Conservation (phyloP, 2,329 filamentous ascomycete genomes). For the Fusarium globosum region DNA sequence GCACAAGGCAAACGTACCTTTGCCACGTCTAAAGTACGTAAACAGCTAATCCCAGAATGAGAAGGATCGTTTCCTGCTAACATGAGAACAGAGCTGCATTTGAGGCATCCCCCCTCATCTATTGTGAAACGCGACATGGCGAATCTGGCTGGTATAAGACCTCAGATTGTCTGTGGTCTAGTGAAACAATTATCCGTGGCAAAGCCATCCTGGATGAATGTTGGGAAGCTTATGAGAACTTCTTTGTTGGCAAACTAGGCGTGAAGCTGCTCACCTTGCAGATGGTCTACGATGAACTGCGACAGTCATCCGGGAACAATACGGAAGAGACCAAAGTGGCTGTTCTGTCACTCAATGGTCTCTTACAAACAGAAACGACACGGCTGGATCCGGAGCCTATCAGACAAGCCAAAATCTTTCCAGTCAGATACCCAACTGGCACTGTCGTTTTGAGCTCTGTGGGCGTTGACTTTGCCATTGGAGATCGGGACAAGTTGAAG, state of each 20-base stretch:
- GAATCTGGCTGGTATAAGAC: conserved; percentile 18
- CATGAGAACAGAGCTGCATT: conserved; percentile 18
- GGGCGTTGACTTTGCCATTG: conserved; percentile 23
- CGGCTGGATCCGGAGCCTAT: conserved; percentile 14
- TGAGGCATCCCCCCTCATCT: conserved; percentile 14
- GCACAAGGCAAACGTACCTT: not conserved
- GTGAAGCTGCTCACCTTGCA: conserved; percentile 17
- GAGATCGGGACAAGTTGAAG: conserved; percentile 16
- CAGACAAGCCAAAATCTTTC: conserved; percentile 24
- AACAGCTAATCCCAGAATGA: not conserved
- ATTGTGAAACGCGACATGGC: not conserved
- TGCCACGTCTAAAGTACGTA: conserved; percentile 11
- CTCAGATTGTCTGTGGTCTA: conserved; percentile 32
- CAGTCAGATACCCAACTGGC: conserved; percentile 9
- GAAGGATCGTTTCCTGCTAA: not conserved
- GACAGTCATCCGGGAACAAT: not conserved
- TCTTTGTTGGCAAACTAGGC: conserved; percentile 27
- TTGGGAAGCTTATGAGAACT: conserved; percentile 1
- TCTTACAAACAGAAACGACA: not conserved
- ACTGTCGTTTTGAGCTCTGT: conserved; percentile 7
- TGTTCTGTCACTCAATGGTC: conserved; percentile 8
- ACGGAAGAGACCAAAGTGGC: conserved; percentile 16
- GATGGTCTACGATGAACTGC: conserved; percentile 31
- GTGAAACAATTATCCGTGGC: conserved; percentile 13
- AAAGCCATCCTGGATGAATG: conserved; percentile 17